phyloP scores from a whole-genome alignment of 192 early-diverging fungal species.

The Gigaspora rosea region DNA sequence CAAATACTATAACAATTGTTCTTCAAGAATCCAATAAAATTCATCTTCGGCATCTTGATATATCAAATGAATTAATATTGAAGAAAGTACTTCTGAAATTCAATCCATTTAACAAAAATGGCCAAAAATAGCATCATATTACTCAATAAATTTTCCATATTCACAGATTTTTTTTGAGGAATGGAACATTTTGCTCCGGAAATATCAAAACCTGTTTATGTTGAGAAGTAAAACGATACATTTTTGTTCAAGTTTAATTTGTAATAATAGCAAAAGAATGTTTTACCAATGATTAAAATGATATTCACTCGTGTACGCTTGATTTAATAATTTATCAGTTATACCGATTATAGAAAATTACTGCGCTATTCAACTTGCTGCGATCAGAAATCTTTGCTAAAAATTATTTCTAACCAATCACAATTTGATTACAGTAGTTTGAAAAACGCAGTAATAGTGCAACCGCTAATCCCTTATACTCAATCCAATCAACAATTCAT shows the following conservation, averaged over 20 bases:
- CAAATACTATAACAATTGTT: slow-evolving; percentile 4
- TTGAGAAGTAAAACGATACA: not conserved
- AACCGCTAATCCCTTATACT: not conserved
- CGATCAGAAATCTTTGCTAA: too few relatives aligned
- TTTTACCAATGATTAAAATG: too few relatives aligned
- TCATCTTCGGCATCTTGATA: not conserved
- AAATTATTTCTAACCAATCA: too few relatives aligned
- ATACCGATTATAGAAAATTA: not conserved
- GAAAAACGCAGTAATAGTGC: too few relatives aligned
- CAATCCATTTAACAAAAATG: not conserved
- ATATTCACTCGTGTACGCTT: not conserved
- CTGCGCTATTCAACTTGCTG: too few relatives aligned
- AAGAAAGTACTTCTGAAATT: not conserved
- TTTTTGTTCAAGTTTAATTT: not conserved
- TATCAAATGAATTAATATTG: not conserved
- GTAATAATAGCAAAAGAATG: not conserved
- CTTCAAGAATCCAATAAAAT: not conserved
- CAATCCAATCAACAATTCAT: not conserved
- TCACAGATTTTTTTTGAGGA: not conserved
- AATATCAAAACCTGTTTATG: not conserved
- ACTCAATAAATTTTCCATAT: not conserved
- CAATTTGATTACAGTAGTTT: too few relatives aligned
- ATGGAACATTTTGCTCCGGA: not conserved
- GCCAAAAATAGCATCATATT: not conserved
- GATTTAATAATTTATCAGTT: not conserved